Base-by-base conservation (phyloP, 495 filamentous ascomycete species). In the Niebla homalea region DNA sequence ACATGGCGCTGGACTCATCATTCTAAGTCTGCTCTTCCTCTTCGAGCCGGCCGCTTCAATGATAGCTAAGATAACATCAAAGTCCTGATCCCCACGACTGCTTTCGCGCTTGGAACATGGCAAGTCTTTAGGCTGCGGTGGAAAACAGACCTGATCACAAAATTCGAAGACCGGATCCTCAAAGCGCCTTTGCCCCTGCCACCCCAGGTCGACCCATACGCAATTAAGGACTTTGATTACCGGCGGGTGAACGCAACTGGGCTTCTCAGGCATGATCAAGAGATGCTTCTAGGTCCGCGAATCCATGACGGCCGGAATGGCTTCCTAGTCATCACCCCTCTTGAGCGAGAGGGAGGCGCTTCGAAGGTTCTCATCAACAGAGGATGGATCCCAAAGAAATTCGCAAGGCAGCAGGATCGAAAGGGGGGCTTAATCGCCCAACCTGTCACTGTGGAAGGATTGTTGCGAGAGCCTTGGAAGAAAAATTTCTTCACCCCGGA, bases 401-500 rank as follows among this genome's bases (percentile, higher is more conserved):
- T 80, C 51, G 73, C 73, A 55, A 63, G 76, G 38, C 83, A 92
- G 66, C 64, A 68, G 57, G 72, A 72, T 45, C 65, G 89, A 21
- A 63, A 69, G 7, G 38, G 38, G 6, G 75, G 77, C 3, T 50
- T 96, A 46, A 79, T 80, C 2, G 59, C 60, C 29, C 85, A 76
- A 0, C 75, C 79, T 58, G 81, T 98, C 3, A 75, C 71, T 6
- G 79, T 97, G 2, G 79, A 93, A 62, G 92, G 92, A 4, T 61
- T 98, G 61, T 63, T 98, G 60, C 67, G 92, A 48, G 78, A 89
- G 69, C 90, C 93, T 25, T 93, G 86, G 81, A 85, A 88, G 74
- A 93, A 87, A 76, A 98, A 98, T 60, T 82, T 89, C 75, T 98
- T 98, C 60, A 98, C 92, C 50, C 92, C 92, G 0, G 80, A 81